Conservation (phyloP, 2,329 filamentous ascomycete genomes). For the Ophiostoma triangulosporum region DNA sequence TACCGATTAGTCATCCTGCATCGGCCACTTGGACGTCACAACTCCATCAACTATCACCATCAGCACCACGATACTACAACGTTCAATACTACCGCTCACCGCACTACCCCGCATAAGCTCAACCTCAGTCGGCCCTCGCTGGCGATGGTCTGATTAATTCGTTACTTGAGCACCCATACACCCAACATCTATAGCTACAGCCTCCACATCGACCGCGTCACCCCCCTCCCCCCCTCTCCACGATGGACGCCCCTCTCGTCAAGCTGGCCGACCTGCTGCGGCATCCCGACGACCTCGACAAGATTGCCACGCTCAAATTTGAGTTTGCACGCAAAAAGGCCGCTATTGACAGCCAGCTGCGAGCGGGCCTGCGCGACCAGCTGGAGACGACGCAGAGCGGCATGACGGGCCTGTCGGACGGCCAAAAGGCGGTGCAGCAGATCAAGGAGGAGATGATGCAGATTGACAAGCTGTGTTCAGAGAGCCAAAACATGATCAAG, state of each 20-base stretch:
- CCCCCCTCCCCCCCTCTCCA: constrained; percentile 4
- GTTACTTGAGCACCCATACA: not conserved
- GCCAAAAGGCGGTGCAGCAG: constrained; percentile 77
- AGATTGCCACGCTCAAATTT: constrained; percentile 75
- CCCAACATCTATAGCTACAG: not conserved
- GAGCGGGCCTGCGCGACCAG: constrained; percentile 78
- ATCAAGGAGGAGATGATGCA: constrained; percentile 99
- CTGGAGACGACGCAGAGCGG: constrained; percentile 87
- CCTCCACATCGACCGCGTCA: too few relatives aligned
- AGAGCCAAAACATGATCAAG: constrained; percentile 92
- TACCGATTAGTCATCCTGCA: not conserved
- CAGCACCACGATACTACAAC: not conserved
- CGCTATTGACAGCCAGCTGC: constrained; percentile 79
- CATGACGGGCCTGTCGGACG: constrained; percentile 78
- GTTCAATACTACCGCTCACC: not conserved
- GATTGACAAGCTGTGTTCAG: constrained; percentile 93
- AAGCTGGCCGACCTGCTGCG: constrained; percentile 88
- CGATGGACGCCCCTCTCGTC: constrained; percentile 55
- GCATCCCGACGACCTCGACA: constrained; percentile 94
- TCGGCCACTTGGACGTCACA: not conserved
- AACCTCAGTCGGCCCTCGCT: constrained; percentile 7
- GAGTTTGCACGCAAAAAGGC: constrained; percentile 93
- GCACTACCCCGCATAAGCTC: not conserved
- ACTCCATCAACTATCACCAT: not conserved
- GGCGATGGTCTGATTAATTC: constrained; percentile 8